Evolutionary conservation across 805 yeast species (phyloP), one percentile per base, ranked within the genome.

Genomic region (Candida ulmi): DNA sequence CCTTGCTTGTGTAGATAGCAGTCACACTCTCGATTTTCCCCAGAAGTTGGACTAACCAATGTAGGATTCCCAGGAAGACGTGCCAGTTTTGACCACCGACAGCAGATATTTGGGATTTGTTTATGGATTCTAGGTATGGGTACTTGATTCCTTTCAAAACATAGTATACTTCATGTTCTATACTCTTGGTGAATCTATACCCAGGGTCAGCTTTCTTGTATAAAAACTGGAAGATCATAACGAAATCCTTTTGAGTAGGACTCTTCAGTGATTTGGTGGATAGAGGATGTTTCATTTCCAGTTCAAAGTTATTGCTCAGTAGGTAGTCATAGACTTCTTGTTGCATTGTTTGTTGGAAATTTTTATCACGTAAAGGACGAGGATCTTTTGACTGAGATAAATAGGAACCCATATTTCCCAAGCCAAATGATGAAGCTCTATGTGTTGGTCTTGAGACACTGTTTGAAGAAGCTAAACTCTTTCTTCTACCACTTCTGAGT

Each of bases 1-100:
- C 57, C 42, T 55, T 58, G 17, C 11, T 9, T 12, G 57, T 23
- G 17, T 38, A 30, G 13, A 30, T 23, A 8, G 31, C 17, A 11
- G 48, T 31, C 1, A 47, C 32, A 30, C 54, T 52, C 36, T 73
- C 76, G 41, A 66, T 58, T 37, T 65, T 69, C 45, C 45, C 54
- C 50, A 69, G 79, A 44, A 78, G 67, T 46, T 77, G 76, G 5
- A 83, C 78, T 33, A 88, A 57, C 96, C 96, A 88, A 57, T 83
- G 80, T 17, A 88, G 63, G 74, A 90, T 76, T 1, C 93, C 95
- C 31, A 88, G 59, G 47, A 87, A 85, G 8, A 74, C 72, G 11
- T 86, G 88, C 96, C 96, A 88, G 48, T 79, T 80, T 36, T 83
- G 79, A 3, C 95, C 95, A 6, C 96, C 96, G 11, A 87, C 96